Percentiles rank a stretch among this genome's conserved stretches.
phyloP scores from a whole-genome alignment of 352 stramenopile genomes.

The Globisporangium abappressorium region DNA sequence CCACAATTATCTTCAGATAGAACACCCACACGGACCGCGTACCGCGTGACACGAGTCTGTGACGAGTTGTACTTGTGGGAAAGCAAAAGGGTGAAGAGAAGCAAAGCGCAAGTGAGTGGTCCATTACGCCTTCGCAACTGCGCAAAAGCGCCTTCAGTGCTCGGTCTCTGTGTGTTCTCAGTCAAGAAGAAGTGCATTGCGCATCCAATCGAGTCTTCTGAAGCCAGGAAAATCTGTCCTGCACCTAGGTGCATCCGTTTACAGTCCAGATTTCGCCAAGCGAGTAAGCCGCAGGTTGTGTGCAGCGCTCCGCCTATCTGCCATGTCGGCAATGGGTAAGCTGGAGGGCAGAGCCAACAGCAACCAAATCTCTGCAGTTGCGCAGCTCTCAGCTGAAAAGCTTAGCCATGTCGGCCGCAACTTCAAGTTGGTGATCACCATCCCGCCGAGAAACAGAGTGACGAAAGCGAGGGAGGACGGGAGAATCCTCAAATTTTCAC shows the following conservation, averaged over 20 bases:
- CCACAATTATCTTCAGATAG: no score
- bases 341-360: no score
- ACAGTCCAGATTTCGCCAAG: no score
- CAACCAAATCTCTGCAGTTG: not conserved
- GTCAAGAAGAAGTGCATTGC: not conserved
- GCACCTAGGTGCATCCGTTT: not conserved
- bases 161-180: not conserved
- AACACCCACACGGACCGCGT: no score
- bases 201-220: not conserved
- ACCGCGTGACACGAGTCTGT: no score
- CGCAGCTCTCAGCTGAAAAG: not conserved
- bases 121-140: not conserved
- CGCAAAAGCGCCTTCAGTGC: not conserved
- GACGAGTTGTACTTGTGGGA: no score
- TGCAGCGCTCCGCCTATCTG: not conserved
- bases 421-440: constrained; percentile 1
- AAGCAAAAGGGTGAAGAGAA: no score
- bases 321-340: no score
- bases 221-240: not conserved
- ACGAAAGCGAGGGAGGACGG: not conserved
- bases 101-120: not conserved
- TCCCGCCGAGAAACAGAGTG: not conserved
- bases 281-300: no score
- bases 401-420: not conserved
- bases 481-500: not conserved